phyloP scores from a whole-genome alignment of 176 grass and related monocot genomes.

The Musa acuminata region DNA sequence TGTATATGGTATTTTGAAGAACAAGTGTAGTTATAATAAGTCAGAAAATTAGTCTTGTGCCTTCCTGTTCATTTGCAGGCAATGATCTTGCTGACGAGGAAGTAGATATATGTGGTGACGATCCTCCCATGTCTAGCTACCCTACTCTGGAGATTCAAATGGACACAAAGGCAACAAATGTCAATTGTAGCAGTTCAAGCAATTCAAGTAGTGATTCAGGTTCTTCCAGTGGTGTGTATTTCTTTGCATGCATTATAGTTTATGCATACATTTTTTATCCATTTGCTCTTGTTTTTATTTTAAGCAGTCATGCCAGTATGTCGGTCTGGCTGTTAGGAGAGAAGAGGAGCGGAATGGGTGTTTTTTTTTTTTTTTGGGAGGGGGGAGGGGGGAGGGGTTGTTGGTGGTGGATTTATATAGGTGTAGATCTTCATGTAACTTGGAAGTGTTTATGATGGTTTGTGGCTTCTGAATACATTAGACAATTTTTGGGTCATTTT shows the following conservation, averaged over 20 bases:
- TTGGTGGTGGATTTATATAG: no score
- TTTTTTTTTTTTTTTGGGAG: no score
- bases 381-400: no score
- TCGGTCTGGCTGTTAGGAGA: no score
- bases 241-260: neutral
- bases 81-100: constrained; percentile 71
- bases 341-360: no score
- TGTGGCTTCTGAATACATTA: no score
- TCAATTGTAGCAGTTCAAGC: constrained; percentile 56
- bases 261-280: neutral
- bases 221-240: constrained; percentile 75
- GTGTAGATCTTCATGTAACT: no score
- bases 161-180: constrained; percentile 41
- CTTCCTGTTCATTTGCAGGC: constrained; percentile 5
- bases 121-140: constrained; percentile 41
- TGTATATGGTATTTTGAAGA: neutral
- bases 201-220: constrained; percentile 75
- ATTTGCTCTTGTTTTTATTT: neutral
- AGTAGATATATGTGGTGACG: constrained; percentile 91
- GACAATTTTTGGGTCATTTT: no score
- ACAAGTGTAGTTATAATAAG: constrained; percentile 15
- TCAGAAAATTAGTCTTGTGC: neutral
- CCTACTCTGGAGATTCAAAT: constrained; percentile 59
- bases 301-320: no score
- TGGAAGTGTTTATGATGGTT: no score